A percentile compares a stretch with the other conserved stretches of the same genome.
Conservation (phyloP, 2,329 filamentous ascomycete genomes). For the Rutstroemia sp. region DNA sequence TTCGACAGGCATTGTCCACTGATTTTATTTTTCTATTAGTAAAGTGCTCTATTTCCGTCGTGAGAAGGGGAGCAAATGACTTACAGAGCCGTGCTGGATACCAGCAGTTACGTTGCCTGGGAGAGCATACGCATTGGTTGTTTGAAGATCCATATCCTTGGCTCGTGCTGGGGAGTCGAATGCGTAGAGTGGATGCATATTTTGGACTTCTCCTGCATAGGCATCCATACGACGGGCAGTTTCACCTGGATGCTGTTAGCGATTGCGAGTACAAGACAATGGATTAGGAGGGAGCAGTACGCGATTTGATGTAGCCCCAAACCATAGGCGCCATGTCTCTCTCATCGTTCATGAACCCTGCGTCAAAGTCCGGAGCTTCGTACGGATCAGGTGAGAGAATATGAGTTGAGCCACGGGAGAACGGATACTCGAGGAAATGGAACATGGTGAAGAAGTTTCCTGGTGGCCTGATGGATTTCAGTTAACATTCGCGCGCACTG, state of each 20-base stretch:
- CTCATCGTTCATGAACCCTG: constrained; percentile 80
- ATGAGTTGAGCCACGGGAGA: constrained; percentile 53
- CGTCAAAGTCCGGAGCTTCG: constrained; percentile 68
- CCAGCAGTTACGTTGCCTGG: constrained; percentile 37
- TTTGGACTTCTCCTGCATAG: constrained; percentile 40
- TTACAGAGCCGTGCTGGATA: constrained; percentile 39
- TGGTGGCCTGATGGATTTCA: constrained; percentile 26
- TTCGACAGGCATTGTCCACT: constrained; percentile 56
- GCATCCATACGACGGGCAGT: constrained; percentile 48
- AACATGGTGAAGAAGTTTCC: constrained; percentile 47
- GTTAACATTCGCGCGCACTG: constrained; percentile 33
- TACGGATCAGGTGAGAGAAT: constrained; percentile 58
- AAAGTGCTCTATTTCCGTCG: neutral
- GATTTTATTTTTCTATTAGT: neutral
- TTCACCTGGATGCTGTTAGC: constrained; percentile 50
- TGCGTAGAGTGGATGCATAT: constrained; percentile 64
- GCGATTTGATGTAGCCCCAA: constrained; percentile 52
- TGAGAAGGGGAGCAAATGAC: neutral
- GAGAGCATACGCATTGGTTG: constrained; percentile 69
- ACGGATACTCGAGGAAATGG: constrained; percentile 52
- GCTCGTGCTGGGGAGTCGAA: constrained; percentile 64
- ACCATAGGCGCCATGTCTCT: constrained; percentile 80
- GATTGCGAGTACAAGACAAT: constrained; percentile 40
- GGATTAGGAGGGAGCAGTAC: constrained; percentile 48
- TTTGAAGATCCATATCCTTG: constrained; percentile 65